Base-by-base conservation (phyloP, 352 stramenopile genomes). In the Peronospora farinosa region DNA sequence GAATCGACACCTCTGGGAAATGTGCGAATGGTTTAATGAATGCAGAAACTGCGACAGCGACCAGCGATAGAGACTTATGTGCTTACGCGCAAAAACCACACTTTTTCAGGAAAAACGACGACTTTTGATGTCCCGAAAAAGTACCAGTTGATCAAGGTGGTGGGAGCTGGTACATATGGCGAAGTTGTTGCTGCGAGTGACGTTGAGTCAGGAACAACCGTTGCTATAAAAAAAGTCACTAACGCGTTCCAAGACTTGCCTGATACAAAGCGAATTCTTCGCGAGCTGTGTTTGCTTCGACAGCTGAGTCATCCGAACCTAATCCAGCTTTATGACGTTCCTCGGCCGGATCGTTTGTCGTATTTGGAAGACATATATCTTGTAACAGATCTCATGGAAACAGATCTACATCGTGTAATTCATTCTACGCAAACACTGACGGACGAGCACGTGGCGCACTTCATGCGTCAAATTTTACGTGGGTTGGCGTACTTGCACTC, bases 401-500 rank as follows among this genome's bases (percentile, higher is more conserved):
- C 86, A 0, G 88, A 97, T 62, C 56, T 97, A 21, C 84, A 96
- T 40, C 83, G 82, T 2, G 84, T 97, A 1, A 95, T 97, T 47
- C 89, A 96, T 49, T 93, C 77, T 13, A 90, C 79, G 2, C 89
- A 97, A 60, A 92, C 79, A 11, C 71, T 96, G 13, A 95, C 86
- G 2, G 86, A 96, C 46, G 85, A 95, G 46, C 89, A 97, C 55
- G 79, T 96, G 10, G 83, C 90, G 16, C 97, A 97, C 57, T 98
- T 98, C 63, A 80, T 98, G 56, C 97, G 97, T 38, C 95, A 98
- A 69, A 95, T 98, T 45, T 63, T 99, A 13, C 83, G 89, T 33
- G 95, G 88, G 1, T 63, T 98, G n/a, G 94, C 96, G 47, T 98
- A 98, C 54, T 83, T 98, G 49, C 96, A 99, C 72, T 98, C 89